These are phyloP conservation scores for Grosmannia serpens DNA, from an alignment of 2,329 filamentous ascomycete species.

Conservation along the genomic window DNA sequence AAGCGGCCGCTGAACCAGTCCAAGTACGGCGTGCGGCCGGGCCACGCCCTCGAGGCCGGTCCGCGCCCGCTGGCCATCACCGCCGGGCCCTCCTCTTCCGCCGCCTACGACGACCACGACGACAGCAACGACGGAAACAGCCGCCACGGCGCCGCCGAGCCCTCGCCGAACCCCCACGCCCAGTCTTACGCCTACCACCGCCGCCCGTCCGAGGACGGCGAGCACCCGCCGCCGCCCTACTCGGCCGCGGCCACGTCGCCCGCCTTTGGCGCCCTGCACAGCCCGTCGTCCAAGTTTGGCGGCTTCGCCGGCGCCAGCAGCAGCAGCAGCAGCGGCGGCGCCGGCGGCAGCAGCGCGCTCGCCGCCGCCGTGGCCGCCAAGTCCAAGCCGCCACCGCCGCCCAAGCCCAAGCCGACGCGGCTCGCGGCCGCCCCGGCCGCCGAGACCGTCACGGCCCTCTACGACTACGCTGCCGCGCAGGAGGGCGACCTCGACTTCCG, in stretches of 20 bases:
- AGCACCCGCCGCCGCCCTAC: slow-evolving; percentile 62
- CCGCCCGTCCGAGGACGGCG: slow-evolving; percentile 29
- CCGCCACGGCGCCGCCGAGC: no score
- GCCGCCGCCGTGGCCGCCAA: slow-evolving; percentile 40
- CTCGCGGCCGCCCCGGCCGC: slow-evolving; percentile 45
- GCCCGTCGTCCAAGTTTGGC: slow-evolving; percentile 1
- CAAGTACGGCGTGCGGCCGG: slow-evolving; percentile 17
- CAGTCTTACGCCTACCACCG: slow-evolving; percentile 10
- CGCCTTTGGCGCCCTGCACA: slow-evolving; percentile 10
- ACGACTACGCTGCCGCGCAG: slow-evolving; percentile 92
- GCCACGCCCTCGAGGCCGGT: slow-evolving; percentile 36
- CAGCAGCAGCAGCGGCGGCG: slow-evolving; percentile 8
- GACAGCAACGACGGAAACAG: no score
- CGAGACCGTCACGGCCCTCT: slow-evolving; percentile 81
- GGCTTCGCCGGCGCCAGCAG: neutral
- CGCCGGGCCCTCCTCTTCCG: slow-evolving; percentile 27
- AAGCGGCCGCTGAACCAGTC: slow-evolving; percentile 49
- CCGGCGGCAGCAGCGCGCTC: slow-evolving; percentile 15
- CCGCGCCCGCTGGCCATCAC: slow-evolving; percentile 41
- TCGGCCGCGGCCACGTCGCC: slow-evolving; percentile 28
- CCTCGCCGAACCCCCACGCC: slow-evolving; percentile 4
- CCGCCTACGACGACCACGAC: slow-evolving; percentile 2
- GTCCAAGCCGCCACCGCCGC: slow-evolving; percentile 56
- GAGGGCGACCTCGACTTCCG: slow-evolving; percentile 88
- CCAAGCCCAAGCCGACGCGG: slow-evolving; percentile 66